Conservation (phyloP, 805 yeast genomes). For the Starmerella bombi region DNA sequence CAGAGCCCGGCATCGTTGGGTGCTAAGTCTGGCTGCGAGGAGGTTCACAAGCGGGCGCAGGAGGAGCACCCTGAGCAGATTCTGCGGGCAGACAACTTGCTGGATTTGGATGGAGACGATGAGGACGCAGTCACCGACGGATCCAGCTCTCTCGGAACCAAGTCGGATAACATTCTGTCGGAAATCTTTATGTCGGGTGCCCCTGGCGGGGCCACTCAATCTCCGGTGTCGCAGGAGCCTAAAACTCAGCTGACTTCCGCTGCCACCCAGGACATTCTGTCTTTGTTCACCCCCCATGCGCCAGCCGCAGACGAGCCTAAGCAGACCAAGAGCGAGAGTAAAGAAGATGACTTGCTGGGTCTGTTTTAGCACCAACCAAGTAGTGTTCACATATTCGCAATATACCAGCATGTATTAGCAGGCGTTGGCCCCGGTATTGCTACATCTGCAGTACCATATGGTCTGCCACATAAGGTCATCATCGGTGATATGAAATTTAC, state of each 20-base stretch:
- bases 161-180: slow-evolving; percentile 18
- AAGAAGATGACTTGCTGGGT: slow-evolving; percentile 25
- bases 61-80: slow-evolving; percentile 61
- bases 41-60: slow-evolving; percentile 37
- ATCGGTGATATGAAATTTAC: no score
- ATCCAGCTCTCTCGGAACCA: slow-evolving; percentile 17
- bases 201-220: slow-evolving; percentile 15
- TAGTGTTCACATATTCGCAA: no score
- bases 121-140: slow-evolving; percentile 9
- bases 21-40: slow-evolving; percentile 32
- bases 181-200: slow-evolving; percentile 21
- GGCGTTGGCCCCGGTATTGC: no score
- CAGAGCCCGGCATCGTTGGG: slow-evolving; percentile 42
- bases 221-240: slow-evolving; percentile 1
- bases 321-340: neutral
- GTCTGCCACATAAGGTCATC: no score
- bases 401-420: no score
- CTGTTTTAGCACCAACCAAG: no score
- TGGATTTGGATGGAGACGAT: slow-evolving; percentile 61
- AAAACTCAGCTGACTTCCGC: slow-evolving; percentile 14
- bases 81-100: slow-evolving; percentile 38
- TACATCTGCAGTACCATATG: no score
- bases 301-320: slow-evolving; percentile 3
- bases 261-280: slow-evolving; percentile 35
- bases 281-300: slow-evolving; percentile 29